Conservation (phyloP, 129 eudicot species). For the Saussurea involucrata region DNA sequence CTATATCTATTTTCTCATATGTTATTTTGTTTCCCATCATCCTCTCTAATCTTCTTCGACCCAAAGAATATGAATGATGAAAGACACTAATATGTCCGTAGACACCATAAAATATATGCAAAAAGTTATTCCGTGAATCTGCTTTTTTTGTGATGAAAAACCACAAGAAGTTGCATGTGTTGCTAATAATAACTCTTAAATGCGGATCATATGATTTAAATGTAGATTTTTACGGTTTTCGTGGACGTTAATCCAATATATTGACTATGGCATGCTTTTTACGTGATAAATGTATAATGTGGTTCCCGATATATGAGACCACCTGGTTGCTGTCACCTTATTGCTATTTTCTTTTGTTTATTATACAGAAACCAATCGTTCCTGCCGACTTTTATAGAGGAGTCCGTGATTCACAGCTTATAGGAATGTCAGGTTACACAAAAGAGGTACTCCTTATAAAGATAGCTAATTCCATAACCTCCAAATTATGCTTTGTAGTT, state of each 20-base stretch:
- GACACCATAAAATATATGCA: background rate
- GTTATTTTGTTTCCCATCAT: background rate
- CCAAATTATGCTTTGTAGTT: background rate
- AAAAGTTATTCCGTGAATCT: background rate
- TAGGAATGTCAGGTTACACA: conserved; percentile 90
- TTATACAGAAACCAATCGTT: conserved; percentile 81
- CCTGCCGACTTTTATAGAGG: conserved; percentile 72
- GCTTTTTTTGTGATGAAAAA: background rate
- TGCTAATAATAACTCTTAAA: background rate
- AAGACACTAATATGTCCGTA: background rate
- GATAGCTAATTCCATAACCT: background rate
- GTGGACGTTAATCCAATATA: background rate
- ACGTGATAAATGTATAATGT: background rate
- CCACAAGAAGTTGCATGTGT: background rate
- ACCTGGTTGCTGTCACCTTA: background rate
- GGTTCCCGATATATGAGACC: background rate
- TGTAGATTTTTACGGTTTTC: background rate
- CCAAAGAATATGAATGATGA: background rate
- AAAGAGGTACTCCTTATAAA: conserved; percentile 55
- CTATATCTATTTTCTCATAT: background rate
- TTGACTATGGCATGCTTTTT: conserved; percentile 2
- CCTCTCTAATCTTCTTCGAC: background rate
- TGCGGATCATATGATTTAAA: background rate
- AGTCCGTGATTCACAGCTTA: conserved; percentile 88
- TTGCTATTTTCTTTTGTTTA: background rate